Conservation (phyloP, 352 stramenopile species). For the Globisporangium cylindrosporum region DNA sequence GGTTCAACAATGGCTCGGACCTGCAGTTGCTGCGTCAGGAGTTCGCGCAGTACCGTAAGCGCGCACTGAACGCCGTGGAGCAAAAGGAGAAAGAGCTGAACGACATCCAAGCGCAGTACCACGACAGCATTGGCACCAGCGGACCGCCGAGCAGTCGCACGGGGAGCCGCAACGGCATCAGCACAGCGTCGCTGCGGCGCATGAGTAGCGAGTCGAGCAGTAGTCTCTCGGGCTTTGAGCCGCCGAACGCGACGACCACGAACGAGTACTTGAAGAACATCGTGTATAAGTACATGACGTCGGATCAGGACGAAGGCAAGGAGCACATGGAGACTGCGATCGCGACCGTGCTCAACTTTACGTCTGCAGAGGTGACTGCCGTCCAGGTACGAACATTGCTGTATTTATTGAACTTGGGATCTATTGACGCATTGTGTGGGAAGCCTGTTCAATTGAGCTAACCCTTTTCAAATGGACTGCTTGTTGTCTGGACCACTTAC, state of each 20-base stretch:
- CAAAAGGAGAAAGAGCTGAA: slow-evolving; percentile 81
- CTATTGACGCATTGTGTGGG: background rate
- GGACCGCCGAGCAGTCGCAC: slow-evolving; percentile 36
- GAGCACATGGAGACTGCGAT: slow-evolving; percentile 90
- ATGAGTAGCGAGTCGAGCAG: slow-evolving; percentile 82
- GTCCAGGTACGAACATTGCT: slow-evolving; percentile 35
- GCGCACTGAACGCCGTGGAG: slow-evolving; percentile 72
- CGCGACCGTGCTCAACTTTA: slow-evolving; percentile 85
- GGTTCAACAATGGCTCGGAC: slow-evolving; percentile 36
- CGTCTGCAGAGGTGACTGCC: slow-evolving; percentile 53
- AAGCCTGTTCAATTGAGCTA: background rate
- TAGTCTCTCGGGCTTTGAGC: slow-evolving; percentile 77
- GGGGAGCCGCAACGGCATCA: slow-evolving; percentile 36
- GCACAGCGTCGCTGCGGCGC: slow-evolving; percentile 40
- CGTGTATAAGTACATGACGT: slow-evolving; percentile 90
- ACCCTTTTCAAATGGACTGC: background rate
- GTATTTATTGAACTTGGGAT: background rate
- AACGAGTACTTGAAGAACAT: slow-evolving; percentile 92
- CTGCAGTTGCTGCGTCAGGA: slow-evolving; percentile 68
- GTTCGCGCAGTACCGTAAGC: slow-evolving; percentile 78
- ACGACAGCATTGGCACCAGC: slow-evolving; percentile 33
- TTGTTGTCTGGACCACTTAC: background rate
- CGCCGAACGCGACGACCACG: slow-evolving; percentile 73
- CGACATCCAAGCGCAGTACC: slow-evolving; percentile 62
- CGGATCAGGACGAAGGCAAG: slow-evolving; percentile 78